Evolutionary conservation across 805 yeast genomes (phyloP), one percentile per base, ranked within the genome.

Genomic region (Kurtzmaniella fragi): DNA sequence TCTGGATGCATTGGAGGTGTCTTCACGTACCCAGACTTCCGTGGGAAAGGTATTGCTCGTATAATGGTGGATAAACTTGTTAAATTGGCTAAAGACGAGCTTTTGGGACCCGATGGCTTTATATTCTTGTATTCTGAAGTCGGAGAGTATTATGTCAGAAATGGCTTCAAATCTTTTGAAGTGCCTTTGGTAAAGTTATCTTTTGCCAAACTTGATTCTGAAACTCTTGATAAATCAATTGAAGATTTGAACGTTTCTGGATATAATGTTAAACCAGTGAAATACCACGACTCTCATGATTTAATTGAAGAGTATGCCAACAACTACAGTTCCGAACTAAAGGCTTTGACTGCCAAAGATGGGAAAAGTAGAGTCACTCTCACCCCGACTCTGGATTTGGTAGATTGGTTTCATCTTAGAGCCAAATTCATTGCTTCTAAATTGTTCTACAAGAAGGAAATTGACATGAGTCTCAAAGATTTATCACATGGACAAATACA

Each of bases 391-490:
- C 44, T 59, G 5, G 54, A 56, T 16, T 37, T 49, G 16, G 47
- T 61, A 11, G 70, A 68, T 50, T 68, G 74, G 74, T 67, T 65
- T 44, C 74, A 68, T 39, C 49, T 65, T 38, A 52, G 74, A 41
- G 52, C 64, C 17, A 68, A 68, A 40, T 67, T 45, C 41, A 39
- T 55, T 17, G 43, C 57, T 33, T 48, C 53, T 31, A 52, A 52
- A 38, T 35, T 52, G 15, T 49, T 52, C 36, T 44, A 57, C 33
- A 40, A 45, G 12, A 30, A 38, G 4, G 42, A 45, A 8, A 17
- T 32, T 3, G 40, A 38, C 7, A 41, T 54, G 28, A 43, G 42
- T 13, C 33, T 31, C 5, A 16, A 28, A 8, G 16, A 31, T 6
- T 41, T 49, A n/a, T 23, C 46, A 16, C 57, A 54, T 30, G 51